phyloP scores from a whole-genome alignment of 306 rosid genomes.

The Arachis hypogaea region DNA sequence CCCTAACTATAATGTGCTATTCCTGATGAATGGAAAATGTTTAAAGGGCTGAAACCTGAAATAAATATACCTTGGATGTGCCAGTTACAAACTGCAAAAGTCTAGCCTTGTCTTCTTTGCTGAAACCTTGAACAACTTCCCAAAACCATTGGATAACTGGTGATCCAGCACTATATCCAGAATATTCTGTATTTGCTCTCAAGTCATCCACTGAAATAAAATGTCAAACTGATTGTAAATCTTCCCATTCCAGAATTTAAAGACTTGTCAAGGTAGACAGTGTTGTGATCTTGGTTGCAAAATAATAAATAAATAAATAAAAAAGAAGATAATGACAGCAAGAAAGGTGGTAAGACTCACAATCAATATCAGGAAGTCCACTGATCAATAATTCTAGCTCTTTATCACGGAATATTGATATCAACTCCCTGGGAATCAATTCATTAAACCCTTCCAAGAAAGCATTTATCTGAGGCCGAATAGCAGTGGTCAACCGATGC shows the following conservation, averaged over 20 bases:
- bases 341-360: conserved; percentile 49
- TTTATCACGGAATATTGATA: conserved; percentile 92
- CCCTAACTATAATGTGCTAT: too few species aligned
- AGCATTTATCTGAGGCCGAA: conserved; percentile 95
- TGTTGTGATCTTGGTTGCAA: too few species aligned
- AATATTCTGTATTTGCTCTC: conserved; percentile 97
- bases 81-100: conserved; percentile 99
- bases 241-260: not conserved
- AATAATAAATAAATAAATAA: too few species aligned
- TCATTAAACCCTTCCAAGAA: conserved; percentile 90
- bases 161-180: conserved; percentile 92
- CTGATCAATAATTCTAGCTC: conserved; percentile 94
- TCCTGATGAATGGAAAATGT: too few species aligned
- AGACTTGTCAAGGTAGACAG: too few species aligned
- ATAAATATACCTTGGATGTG: conserved; percentile 82
- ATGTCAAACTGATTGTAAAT: conserved; percentile 27
- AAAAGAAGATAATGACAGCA: too few species aligned
- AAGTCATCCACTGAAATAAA: conserved; percentile 92
- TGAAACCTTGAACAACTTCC: conserved; percentile 93
- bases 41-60: too few species aligned
- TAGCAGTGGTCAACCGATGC: conserved; percentile 97
- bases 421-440: conserved; percentile 69
- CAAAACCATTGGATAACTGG: conserved; percentile 97
- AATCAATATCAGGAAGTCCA: conserved; percentile 98
- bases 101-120: conserved; percentile 98